These are phyloP conservation scores for Bondarzewia mesenterica DNA, from an alignment of 1,284 basidiomycete species.

Conservation along the genomic window DNA sequence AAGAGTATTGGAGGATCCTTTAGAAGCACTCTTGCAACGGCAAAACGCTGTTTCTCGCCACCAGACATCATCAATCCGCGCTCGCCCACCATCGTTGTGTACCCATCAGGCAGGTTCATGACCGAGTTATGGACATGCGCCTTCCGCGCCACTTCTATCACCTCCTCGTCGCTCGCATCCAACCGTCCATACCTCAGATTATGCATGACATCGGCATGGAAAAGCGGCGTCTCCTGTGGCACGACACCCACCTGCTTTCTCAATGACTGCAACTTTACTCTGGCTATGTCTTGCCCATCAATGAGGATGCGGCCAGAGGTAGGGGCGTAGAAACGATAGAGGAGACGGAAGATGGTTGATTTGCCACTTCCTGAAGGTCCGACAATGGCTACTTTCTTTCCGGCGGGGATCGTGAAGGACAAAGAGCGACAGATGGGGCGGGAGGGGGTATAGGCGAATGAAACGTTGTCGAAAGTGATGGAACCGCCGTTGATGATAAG, in stretches of 20 bases:
- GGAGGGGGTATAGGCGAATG: constrained; percentile 85
- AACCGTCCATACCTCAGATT: constrained; percentile 94
- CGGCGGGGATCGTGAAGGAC: constrained; percentile 90
- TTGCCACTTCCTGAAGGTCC: constrained; percentile 98
- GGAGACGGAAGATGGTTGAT: constrained; percentile 89
- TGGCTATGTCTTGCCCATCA: constrained; percentile 81
- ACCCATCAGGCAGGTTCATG: constrained; percentile 76
- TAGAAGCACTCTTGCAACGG: constrained; percentile 85
- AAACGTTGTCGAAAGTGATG: constrained; percentile 90
- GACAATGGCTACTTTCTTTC: constrained; percentile 93
- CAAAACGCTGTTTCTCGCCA: constrained; percentile 95
- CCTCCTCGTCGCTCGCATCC: constrained; percentile 84
- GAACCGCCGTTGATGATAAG: constrained; percentile 74
- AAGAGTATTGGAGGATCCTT: constrained; percentile 95
- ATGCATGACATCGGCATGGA: constrained; percentile 92
- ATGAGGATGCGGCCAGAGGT: constrained; percentile 73
- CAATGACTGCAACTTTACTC: constrained; percentile 68
- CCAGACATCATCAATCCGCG: constrained; percentile 96
- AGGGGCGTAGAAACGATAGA: constrained; percentile 94
- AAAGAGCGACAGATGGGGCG: constrained; percentile 87
- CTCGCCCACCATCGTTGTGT: constrained; percentile 90
- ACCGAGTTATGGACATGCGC: constrained; percentile 88
- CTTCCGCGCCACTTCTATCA: constrained; percentile 73
- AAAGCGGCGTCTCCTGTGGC: constrained; percentile 95
- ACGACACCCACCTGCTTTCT: constrained; percentile 85